Percentiles rank a stretch among this genome's conserved stretches.
Evolutionary conservation across 495 filamentous ascomycete genomes (phyloP).

Genomic region (Penicillium lagena): DNA sequence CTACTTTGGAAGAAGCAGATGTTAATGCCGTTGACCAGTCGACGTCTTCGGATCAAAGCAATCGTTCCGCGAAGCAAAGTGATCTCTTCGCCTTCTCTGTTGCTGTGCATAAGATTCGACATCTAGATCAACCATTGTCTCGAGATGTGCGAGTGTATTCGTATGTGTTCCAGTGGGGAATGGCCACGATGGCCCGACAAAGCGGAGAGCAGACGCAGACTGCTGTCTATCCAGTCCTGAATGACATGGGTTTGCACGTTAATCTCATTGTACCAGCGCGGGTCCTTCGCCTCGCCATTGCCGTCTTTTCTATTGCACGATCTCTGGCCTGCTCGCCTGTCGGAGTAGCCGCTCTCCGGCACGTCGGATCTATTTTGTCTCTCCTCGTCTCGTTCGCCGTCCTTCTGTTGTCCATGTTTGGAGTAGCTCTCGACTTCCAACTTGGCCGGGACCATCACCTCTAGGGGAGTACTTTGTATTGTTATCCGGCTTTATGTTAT

Average conservation of each 20-base stretch:
- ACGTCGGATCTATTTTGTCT: background rate
- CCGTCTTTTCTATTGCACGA: background rate
- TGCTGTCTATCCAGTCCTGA: background rate
- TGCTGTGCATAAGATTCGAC: conserved; percentile 7
- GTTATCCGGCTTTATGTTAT: too few relatives aligned
- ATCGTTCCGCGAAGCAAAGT: background rate
- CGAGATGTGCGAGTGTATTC: background rate
- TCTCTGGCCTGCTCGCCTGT: conserved; percentile 3
- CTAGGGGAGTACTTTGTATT: too few relatives aligned
- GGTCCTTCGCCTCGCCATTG: conserved; percentile 2
- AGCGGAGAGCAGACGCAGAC: background rate
- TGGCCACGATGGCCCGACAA: conserved; percentile 1
- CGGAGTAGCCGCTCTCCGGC: conserved; percentile 1
- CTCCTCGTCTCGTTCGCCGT: background rate
- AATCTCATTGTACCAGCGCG: conserved; percentile 10
- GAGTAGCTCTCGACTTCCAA: too few relatives aligned
- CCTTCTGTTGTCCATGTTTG: too few relatives aligned
- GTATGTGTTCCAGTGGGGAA: conserved; percentile 2
- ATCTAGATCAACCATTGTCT: background rate
- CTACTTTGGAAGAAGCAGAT: background rate
- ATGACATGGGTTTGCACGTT: conserved; percentile 9
- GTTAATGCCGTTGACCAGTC: background rate
- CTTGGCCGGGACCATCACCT: too few relatives aligned
- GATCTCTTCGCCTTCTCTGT: conserved; percentile 9
- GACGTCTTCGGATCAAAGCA: background rate